Evolutionary conservation across 2,329 filamentous ascomycete genomes (phyloP).

Genomic region (Phoma herbarum): DNA sequence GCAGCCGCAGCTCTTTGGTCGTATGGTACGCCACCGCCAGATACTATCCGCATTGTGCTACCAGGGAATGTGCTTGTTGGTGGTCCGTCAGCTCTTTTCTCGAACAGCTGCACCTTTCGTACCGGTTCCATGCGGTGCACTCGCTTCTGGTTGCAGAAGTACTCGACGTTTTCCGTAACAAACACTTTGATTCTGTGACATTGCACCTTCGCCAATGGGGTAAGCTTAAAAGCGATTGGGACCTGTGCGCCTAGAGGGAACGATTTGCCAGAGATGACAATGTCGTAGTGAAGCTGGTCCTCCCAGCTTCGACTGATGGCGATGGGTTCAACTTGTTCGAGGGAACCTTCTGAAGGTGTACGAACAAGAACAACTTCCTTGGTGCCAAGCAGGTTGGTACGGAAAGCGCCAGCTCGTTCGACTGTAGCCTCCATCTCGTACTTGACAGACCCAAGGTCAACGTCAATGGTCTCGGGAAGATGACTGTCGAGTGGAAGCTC

Average conservation of each 20-base stretch:
- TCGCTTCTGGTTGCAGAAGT: constrained; percentile 85
- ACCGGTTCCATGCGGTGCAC: constrained; percentile 86
- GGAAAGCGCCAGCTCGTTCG: constrained; percentile 88
- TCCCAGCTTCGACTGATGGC: constrained; percentile 95
- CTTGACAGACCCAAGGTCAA: constrained; percentile 85
- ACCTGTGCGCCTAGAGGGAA: constrained; percentile 89
- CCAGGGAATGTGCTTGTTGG: constrained; percentile 76
- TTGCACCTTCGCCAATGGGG: constrained; percentile 90
- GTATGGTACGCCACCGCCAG: constrained; percentile 81
- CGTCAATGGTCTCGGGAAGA: constrained; percentile 82
- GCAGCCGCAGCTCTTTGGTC: constrained; percentile 66
- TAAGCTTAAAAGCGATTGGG: constrained; percentile 93
- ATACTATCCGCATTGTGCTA: constrained; percentile 78
- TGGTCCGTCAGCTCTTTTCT: constrained; percentile 83
- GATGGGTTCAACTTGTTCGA: constrained; percentile 92
- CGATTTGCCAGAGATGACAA: constrained; percentile 94
- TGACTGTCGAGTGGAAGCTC: constrained; percentile 84
- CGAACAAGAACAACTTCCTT: constrained; percentile 87
- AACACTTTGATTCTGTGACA: constrained; percentile 92
- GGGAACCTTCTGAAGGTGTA: constrained; percentile 83
- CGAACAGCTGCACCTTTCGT: constrained; percentile 84
- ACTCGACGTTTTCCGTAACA: constrained; percentile 89
- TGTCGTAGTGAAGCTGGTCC: constrained; percentile 93
- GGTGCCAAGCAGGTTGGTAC: constrained; percentile 81
- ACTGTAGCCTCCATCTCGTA: constrained; percentile 88